phyloP scores from a whole-genome alignment of 1,139 yeast species.

The Maudiozyma humilis region DNA sequence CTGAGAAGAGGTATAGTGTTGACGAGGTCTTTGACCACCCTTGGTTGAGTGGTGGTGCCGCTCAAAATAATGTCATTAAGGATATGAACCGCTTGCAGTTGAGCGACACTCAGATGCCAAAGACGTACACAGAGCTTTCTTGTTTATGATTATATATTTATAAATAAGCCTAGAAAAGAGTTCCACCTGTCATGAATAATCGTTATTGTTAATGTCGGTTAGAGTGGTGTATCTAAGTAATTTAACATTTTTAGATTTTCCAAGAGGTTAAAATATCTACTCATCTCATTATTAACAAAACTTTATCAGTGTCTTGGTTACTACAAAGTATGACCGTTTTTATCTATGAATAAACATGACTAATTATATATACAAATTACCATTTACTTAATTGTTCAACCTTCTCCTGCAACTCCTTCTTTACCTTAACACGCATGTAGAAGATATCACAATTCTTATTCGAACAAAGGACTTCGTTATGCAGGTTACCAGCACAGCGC shows the following conservation, averaged over 20 bases:
- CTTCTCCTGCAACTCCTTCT: slow-evolving; percentile 70
- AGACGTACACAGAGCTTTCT: slow-evolving; percentile 29
- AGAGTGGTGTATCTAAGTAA: no score
- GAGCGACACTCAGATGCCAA: slow-evolving; percentile 22
- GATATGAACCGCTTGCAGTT: slow-evolving; percentile 22
- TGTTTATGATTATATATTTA: slow-evolving; percentile 11
- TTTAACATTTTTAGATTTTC: no score
- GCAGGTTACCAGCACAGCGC: slow-evolving; percentile 91
- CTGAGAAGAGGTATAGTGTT: slow-evolving; percentile 45
- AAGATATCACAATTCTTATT: slow-evolving; percentile 96
- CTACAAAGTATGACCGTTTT: no score
- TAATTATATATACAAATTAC: no score
- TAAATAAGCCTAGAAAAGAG: no score
- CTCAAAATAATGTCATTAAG: slow-evolving; percentile 11
- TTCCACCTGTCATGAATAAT: no score
- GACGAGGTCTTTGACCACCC: slow-evolving; percentile 45
- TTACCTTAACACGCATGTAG: slow-evolving; percentile 93
- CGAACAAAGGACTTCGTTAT: slow-evolving; percentile 91
- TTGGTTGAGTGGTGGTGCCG: slow-evolving; percentile 40
- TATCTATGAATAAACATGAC: no score
- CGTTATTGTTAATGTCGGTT: no score
- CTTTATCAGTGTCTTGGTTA: no score
- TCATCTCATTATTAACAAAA: no score
- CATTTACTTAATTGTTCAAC: slow-evolving; percentile 62
- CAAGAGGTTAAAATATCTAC: no score